These are phyloP conservation scores for Fraxinus dipetala DNA, from an alignment of 305 asterid species.

Conservation along the genomic window DNA sequence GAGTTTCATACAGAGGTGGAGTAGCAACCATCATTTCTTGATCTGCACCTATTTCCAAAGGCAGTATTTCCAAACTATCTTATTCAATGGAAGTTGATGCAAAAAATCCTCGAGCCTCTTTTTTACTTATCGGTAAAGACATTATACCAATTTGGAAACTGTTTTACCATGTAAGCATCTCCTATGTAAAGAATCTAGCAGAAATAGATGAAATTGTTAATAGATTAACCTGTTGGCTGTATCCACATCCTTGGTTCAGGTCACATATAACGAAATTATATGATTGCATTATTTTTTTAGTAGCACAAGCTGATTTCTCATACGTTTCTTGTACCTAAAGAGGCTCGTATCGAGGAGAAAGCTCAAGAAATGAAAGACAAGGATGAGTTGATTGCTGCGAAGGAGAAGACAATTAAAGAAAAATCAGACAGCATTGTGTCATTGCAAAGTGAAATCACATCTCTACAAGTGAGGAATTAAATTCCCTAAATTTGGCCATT, in stretches of 20 bases:
- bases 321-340: slow-evolving; percentile 35
- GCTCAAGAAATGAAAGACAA: slow-evolving; percentile 54
- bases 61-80: not conserved
- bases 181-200: not conserved
- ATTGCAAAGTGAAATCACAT: slow-evolving; percentile 60
- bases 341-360: slow-evolving; percentile 59
- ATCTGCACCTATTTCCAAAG: not conserved
- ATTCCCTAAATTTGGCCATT: slow-evolving; percentile 8
- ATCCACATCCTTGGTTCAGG: not conserved
- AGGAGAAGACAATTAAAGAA: slow-evolving; percentile 61
- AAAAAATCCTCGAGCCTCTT: not conserved
- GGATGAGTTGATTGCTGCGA: slow-evolving; percentile 53
- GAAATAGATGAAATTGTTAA: not conserved
- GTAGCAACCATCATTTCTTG: not conserved
- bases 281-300: not conserved
- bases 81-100: not conserved
- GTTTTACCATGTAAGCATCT: not conserved
- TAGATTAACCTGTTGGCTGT: slow-evolving; percentile 1
- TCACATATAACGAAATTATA: not conserved
- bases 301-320: slow-evolving; percentile 7
- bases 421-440: slow-evolving; percentile 53
- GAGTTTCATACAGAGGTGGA: slow-evolving; percentile 2
- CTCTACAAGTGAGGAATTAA: slow-evolving; percentile 62
- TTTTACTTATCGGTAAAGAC: not conserved
- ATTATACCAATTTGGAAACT: not conserved